A percentile compares a stretch with the other conserved stretches of the same genome.
phyloP scores from a whole-genome alignment of 2,329 filamentous ascomycete species.

The Pseudogymnoascus sp. region DNA sequence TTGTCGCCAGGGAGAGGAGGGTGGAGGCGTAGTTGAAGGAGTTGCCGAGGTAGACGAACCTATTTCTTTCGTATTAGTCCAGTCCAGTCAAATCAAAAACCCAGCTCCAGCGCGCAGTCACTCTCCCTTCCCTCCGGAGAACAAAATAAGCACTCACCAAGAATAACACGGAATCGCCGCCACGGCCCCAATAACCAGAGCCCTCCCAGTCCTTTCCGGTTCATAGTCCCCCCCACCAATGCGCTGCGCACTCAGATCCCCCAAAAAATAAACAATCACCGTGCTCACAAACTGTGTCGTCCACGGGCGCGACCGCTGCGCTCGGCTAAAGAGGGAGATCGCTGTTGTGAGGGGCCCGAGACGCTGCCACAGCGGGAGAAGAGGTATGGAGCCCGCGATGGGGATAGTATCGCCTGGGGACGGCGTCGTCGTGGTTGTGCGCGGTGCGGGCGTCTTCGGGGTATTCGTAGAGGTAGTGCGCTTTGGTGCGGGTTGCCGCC shows the following conservation, averaged over 20 bases:
- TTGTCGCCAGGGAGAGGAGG: slow-evolving; percentile 59
- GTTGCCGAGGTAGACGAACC: slow-evolving; percentile 70
- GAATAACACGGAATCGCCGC: slow-evolving; percentile 70
- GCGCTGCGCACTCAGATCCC: slow-evolving; percentile 66
- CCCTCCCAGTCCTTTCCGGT: slow-evolving; percentile 57
- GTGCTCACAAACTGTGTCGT: slow-evolving; percentile 70
- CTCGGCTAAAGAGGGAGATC: slow-evolving; percentile 54
- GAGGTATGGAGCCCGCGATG: slow-evolving; percentile 3
- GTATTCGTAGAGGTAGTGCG: not conserved
- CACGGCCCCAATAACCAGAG: slow-evolving; percentile 64
- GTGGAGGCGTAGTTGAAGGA: slow-evolving; percentile 79
- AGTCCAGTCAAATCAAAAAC: not conserved
- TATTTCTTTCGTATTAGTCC: slow-evolving; percentile 26
- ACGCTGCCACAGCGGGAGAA: slow-evolving; percentile 42
- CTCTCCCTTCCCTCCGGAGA: not conserved
- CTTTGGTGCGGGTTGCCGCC: not conserved
- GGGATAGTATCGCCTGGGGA: not conserved
- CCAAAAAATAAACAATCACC: slow-evolving; percentile 68
- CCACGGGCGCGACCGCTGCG: slow-evolving; percentile 64
- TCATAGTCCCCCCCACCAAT: slow-evolving; percentile 47
- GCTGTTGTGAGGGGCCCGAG: slow-evolving; percentile 47
- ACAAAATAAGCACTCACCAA: slow-evolving; percentile 49
- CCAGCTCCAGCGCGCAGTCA: not conserved
- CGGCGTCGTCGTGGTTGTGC: not conserved
- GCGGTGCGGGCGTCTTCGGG: not conserved